Evolutionary conservation across 768 basidiomycete genomes (phyloP).

Genomic region (Collybiopsis luxurians): DNA sequence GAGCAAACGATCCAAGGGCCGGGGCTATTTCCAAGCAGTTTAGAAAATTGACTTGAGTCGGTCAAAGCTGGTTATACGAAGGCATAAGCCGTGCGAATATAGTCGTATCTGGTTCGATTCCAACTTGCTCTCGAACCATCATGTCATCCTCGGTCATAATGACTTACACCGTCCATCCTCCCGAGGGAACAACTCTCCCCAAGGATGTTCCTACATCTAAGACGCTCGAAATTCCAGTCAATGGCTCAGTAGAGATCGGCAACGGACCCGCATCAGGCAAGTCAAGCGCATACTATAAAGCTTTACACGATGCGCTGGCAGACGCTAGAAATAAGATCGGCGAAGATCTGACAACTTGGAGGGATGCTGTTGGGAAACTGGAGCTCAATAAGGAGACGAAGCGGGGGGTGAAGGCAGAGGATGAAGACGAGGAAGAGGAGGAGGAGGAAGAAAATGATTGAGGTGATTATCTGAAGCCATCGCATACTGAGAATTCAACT

Average conservation of each 20-base stretch:
- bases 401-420: constrained; percentile 35
- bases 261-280: too few relatives aligned
- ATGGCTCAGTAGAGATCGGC: background rate
- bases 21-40: too few relatives aligned
- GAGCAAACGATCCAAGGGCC: too few relatives aligned
- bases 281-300: constrained; percentile 47
- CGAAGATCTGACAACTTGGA: constrained; percentile 70
- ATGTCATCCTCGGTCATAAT: constrained; percentile 32
- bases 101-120: background rate
- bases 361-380: constrained; percentile 64
- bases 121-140: background rate
- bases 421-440: constrained; percentile 45
- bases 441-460: constrained; percentile 38
- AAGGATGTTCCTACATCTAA: constrained; percentile 11
- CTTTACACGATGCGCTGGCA: constrained; percentile 45
- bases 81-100: background rate
- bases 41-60: background rate
- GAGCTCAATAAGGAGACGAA: constrained; percentile 61
- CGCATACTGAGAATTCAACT: too few relatives aligned
- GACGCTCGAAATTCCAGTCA: constrained; percentile 9
- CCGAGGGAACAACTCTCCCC: constrained; percentile 22
- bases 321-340: constrained; percentile 56
- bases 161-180: constrained; percentile 43
- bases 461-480: too few relatives aligned
- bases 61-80: background rate